Conservation (phyloP, 2,329 filamentous ascomycete genomes). For the Venturia pyrina region DNA sequence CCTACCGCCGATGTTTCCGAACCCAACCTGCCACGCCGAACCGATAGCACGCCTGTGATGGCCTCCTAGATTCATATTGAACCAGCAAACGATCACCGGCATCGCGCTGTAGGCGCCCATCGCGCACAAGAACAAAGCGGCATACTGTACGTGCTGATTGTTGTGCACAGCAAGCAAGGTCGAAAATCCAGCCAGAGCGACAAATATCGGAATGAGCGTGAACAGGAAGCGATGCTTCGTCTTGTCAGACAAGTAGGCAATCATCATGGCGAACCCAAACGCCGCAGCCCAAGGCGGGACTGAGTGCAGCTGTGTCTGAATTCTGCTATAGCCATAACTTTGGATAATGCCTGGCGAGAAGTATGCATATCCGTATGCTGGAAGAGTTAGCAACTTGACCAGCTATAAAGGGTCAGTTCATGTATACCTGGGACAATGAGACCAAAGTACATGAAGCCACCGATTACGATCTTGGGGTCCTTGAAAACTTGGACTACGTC, state of each 20-base stretch:
- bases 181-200: conserved; percentile 64
- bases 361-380: conserved; percentile 29
- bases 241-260: conserved; percentile 64
- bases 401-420: background rate
- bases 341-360: conserved; percentile 40
- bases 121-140: conserved; percentile 70
- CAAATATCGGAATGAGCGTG: conserved; percentile 54
- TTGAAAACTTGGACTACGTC: conserved; percentile 38
- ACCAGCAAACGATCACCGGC: conserved; percentile 61
- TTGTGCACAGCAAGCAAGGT: conserved; percentile 65
- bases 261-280: conserved; percentile 67
- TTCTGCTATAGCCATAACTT: conserved; percentile 40
- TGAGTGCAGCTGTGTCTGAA: conserved; percentile 44
- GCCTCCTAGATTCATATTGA: conserved; percentile 44
- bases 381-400: background rate
- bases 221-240: conserved; percentile 66
- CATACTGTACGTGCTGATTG: conserved; percentile 53
- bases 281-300: conserved; percentile 58
- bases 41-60: conserved; percentile 41
- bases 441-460: conserved; percentile 43
- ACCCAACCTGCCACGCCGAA: conserved; percentile 33
- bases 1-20: conserved; percentile 7
- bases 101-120: conserved; percentile 78
- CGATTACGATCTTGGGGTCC: conserved; percentile 38
- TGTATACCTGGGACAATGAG: conserved; percentile 12